A percentile compares a stretch with the other conserved stretches of the same genome.
Conservation (phyloP, 371 early-diverging fungal genomes). For the Saksenaea oblongispora region DNA sequence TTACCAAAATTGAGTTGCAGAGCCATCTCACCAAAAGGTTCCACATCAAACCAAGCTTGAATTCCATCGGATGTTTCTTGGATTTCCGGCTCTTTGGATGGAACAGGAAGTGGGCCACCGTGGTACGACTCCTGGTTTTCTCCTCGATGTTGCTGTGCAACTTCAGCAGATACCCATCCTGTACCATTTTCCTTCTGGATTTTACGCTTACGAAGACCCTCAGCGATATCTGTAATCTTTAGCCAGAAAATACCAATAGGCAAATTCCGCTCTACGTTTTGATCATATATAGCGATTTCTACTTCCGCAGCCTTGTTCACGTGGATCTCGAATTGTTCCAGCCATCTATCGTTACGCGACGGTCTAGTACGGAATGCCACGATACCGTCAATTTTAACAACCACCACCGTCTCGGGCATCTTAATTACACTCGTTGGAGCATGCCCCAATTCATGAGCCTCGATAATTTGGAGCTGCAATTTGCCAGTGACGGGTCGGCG, state of each 20-base stretch:
- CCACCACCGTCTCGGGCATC: constrained; percentile 67
- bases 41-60: constrained; percentile 86
- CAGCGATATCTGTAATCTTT: constrained; percentile 77
- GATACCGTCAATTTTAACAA: constrained; percentile 83
- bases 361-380: constrained; percentile 67
- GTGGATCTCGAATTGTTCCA: constrained; percentile 79
- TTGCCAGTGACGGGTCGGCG: constrained; percentile 77
- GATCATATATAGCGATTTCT: constrained; percentile 82
- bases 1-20: constrained; percentile 80
- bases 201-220: constrained; percentile 72
- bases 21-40: constrained; percentile 86
- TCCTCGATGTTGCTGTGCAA: constrained; percentile 19
- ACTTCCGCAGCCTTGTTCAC: constrained; percentile 91
- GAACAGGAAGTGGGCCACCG: not conserved
- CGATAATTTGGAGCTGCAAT: constrained; percentile 64
- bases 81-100: not conserved
- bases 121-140: not conserved
- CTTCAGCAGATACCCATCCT: constrained; percentile 34
- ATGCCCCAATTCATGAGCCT: constrained; percentile 68
- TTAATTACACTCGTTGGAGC: constrained; percentile 63
- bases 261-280: constrained; percentile 57
- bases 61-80: constrained; percentile 51
- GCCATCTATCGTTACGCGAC: constrained; percentile 64
- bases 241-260: constrained; percentile 85
- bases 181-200: constrained; percentile 49